A percentile compares a stretch with the other conserved stretches of the same genome.
Evolutionary conservation across 108 stramenopile genomes (phyloP).

Genomic region (Nannochloropsis oceanica): DNA sequence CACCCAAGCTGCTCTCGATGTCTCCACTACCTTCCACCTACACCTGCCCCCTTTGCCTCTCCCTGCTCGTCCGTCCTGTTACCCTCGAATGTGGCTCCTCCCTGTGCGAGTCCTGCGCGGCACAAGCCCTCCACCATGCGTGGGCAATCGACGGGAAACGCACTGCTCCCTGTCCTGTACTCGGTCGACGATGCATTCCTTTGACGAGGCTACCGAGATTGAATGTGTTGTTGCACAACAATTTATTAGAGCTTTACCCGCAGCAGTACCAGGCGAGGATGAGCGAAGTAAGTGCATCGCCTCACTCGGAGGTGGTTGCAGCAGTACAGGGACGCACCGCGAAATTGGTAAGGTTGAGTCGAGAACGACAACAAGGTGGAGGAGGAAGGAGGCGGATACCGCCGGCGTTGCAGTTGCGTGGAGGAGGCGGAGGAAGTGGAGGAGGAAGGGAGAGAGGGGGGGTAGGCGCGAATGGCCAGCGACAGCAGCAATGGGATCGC

Average conservation of each 20-base stretch:
- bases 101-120: background rate
- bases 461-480: too few species aligned
- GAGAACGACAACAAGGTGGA: background rate
- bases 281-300: background rate
- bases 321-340: background rate
- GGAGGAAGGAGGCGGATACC: background rate
- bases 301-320: background rate
- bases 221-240: background rate
- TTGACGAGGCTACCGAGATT: background rate
- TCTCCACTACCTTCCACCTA: background rate
- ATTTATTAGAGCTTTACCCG: background rate
- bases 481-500: too few species aligned
- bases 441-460: too few species aligned
- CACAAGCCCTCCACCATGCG: background rate
- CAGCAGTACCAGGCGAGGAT: background rate
- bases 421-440: too few species aligned
- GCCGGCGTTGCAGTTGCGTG: background rate
- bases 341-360: background rate
- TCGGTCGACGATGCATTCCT: background rate
- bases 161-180: background rate
- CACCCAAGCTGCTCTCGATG: background rate
- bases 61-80: background rate
- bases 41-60: background rate
- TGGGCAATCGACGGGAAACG: background rate
- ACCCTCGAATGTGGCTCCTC: background rate